These are phyloP conservation scores for Cardiospermum halicacabum DNA, from an alignment of 345 rosid species.

Conservation along the genomic window DNA sequence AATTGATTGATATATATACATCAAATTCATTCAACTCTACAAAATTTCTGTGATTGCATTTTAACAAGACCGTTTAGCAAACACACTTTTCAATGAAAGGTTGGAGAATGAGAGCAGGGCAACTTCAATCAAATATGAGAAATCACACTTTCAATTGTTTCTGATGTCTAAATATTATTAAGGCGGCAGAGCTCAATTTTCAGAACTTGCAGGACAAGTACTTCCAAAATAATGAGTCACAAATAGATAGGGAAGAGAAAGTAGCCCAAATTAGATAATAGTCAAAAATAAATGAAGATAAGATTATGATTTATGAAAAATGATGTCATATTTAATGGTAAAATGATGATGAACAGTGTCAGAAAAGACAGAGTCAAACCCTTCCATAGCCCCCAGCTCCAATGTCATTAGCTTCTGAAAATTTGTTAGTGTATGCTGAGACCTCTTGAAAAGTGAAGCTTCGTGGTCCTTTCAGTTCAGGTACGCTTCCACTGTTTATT, in stretches of 20 bases:
- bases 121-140: neutral
- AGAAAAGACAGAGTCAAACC: conserved; percentile 31
- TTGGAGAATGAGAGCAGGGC: neutral
- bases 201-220: neutral
- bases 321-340: no score
- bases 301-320: neutral
- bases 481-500: conserved; percentile 46
- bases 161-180: neutral
- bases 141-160: neutral
- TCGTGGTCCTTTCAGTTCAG: conserved; percentile 70
- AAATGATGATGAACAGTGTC: neutral
- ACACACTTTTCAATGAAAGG: neutral
- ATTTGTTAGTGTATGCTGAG: conserved; percentile 53
- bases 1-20: neutral
- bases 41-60: neutral
- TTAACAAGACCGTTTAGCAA: neutral
- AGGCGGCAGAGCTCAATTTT: neutral
- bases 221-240: neutral
- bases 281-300: neutral
- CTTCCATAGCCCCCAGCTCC: conserved; percentile 96
- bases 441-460: conserved; percentile 63
- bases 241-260: neutral
- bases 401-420: conserved; percentile 59
- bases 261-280: neutral
- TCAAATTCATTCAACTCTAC: neutral